Base-by-base conservation (phyloP, 1,284 basidiomycete species). In the Leccinum laetum region DNA sequence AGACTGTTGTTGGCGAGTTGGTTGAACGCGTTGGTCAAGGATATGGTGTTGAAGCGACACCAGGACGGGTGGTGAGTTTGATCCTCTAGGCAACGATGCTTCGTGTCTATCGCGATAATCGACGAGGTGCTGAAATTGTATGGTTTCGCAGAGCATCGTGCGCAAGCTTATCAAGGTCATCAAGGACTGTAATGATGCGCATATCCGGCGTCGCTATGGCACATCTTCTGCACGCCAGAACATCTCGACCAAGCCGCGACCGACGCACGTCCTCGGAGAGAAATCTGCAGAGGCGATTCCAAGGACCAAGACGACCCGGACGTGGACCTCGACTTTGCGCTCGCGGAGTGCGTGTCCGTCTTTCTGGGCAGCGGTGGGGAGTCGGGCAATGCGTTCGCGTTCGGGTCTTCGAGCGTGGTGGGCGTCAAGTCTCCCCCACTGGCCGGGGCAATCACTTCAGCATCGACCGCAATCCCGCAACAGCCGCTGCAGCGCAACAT, bases 1-100 rank as follows among this genome's bases (percentile, higher is more conserved):
- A 83, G 39, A 93, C 39, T 16, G 69, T 72, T 88, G 41, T 75
- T 89, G 63, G 86, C 92, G 14, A 82, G 84, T 62, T 95, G 93
- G 93, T 74, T 96, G 63, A 96, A 96, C 75, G 80, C 85, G n/a
- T 76, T 93, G 65, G 81, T 85, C 53, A 82, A 83, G 67, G 91
- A 93, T 77, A 86, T 88, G 24, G 83, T 90, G 59, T 75, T 93
- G 73, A 81, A 84, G 72, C 83, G 82, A 69, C 86, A 88, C 69
- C 79, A 79, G 63, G 91, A 93, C 13, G 91, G 89, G 37, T 87
- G 79, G 92, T 93, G 73, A 37, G 37, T 37, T 37, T 37, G 49
- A 21, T 13, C 44, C 2, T 49, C 13, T 46, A 9, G 59, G 35
- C n/a, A 14, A 37, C 5, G 9, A 7, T 67, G 18, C 59, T 3